These are phyloP conservation scores for Diaporthe velutina DNA, from an alignment of 2,329 filamentous ascomycete genomes.

Conservation along the genomic window DNA sequence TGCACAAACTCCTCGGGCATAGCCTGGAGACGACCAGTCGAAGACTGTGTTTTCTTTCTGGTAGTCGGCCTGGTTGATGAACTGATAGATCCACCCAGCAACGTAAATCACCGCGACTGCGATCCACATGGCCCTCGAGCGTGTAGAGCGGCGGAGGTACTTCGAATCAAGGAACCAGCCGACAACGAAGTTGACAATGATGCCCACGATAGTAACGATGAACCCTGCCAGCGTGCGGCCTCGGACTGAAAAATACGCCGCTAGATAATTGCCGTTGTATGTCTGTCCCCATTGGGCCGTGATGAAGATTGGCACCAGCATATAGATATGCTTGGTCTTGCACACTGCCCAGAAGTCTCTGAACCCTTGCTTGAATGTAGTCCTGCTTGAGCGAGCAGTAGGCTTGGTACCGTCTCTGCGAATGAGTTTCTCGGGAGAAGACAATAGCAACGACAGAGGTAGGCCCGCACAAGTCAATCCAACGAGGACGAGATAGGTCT, in stretches of 20 bases:
- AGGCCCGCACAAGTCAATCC: constrained; percentile 56
- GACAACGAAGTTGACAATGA: constrained; percentile 36
- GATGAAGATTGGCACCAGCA: constrained; percentile 39
- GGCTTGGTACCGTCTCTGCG: constrained; percentile 18
- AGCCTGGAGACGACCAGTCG: constrained; percentile 15
- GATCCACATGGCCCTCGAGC: constrained; percentile 38
- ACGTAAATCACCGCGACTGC: constrained; percentile 34
- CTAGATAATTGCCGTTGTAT: constrained; percentile 42
- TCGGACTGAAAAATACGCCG: constrained; percentile 39
- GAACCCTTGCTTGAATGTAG: constrained; percentile 39
- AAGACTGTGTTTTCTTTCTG: constrained; percentile 26
- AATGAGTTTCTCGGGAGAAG: constrained; percentile 53
- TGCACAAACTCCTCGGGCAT: constrained; percentile 1
- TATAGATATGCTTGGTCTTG: constrained; percentile 35
- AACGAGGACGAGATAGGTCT: constrained; percentile 49
- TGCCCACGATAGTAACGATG: constrained; percentile 55
- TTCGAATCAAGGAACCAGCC: constrained; percentile 39
- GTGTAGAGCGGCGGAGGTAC: constrained; percentile 33
- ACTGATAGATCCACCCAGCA: constrained; percentile 36
- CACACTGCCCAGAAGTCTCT: constrained; percentile 33
- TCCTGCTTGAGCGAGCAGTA: constrained; percentile 49
- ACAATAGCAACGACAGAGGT: constrained; percentile 54
- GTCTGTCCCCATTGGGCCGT: constrained; percentile 42
- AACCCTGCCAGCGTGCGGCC: constrained; percentile 44
- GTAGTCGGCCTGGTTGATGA: constrained; percentile 38